These are phyloP conservation scores for Neonectria coccinea DNA, from an alignment of 2,329 filamentous ascomycete genomes.

Conservation along the genomic window DNA sequence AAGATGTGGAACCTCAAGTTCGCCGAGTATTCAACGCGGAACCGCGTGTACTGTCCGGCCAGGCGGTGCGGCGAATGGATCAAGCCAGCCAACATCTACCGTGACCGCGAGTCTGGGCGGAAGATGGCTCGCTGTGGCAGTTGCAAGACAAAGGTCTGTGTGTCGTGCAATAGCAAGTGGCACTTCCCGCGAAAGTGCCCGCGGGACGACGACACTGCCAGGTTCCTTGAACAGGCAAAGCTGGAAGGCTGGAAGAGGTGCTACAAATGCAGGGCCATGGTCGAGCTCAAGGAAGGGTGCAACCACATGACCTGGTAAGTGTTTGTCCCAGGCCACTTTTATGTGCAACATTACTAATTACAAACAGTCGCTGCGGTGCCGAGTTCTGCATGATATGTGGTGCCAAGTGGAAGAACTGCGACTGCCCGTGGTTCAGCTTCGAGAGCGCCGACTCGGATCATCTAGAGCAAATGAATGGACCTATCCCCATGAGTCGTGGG, in stretches of 20 bases:
- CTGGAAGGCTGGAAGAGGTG: conserved; percentile 81
- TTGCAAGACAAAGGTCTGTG: conserved; percentile 82
- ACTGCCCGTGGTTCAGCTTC: conserved; percentile 84
- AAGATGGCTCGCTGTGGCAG: conserved; percentile 76
- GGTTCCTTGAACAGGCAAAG: conserved; percentile 73
- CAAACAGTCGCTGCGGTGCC: conserved; percentile 75
- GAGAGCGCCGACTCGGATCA: conserved; percentile 65
- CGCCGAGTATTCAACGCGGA: conserved; percentile 78
- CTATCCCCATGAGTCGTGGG: conserved; percentile 50
- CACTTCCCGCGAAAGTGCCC: conserved; percentile 78
- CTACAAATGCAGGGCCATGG: conserved; percentile 77
- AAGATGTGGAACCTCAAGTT: conserved; percentile 84
- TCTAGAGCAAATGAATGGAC: conserved; percentile 64
- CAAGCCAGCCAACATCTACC: conserved; percentile 75
- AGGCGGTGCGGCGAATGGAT: conserved; percentile 84
- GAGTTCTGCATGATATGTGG: conserved; percentile 92
- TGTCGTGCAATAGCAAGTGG: conserved; percentile 78
- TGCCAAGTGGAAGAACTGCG: conserved; percentile 83
- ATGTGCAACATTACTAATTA: conserved; percentile 27
- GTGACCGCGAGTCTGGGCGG: conserved; percentile 66
- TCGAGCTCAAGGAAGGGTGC: conserved; percentile 84
- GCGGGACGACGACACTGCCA: conserved; percentile 73
- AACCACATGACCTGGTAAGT: conserved; percentile 89
- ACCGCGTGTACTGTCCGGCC: conserved; percentile 82
- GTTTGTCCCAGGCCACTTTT: neutral